A percentile compares a stretch with the other conserved stretches of the same genome.
Conservation (phyloP, 495 filamentous ascomycete genomes). For the Trichoderma erinaceum region DNA sequence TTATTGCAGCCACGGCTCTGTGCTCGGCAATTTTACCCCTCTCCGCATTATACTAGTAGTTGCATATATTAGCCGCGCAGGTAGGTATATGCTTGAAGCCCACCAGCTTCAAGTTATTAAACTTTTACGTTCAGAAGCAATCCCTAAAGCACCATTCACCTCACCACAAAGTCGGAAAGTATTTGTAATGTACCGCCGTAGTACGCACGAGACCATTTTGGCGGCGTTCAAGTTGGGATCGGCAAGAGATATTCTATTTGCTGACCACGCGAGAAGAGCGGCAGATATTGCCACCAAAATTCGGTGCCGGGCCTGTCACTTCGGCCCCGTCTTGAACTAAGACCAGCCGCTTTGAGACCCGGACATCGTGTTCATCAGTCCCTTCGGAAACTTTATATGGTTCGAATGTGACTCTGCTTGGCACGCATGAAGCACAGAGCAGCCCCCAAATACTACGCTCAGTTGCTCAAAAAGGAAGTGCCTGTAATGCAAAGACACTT, state of each 20-base stretch:
- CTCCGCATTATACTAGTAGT: too few relatives aligned
- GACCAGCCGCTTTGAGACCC: not conserved
- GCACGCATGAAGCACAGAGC: not conserved
- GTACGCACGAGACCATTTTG: not conserved
- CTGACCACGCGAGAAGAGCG: not conserved
- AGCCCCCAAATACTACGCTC: not conserved
- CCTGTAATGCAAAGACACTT: not conserved
- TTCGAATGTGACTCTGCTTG: too few relatives aligned
- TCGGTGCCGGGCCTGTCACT: not conserved
- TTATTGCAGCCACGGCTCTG: too few relatives aligned
- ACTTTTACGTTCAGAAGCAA: too few relatives aligned
- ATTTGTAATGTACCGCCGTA: not conserved
- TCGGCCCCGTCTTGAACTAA: not conserved
- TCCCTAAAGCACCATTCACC: not conserved
- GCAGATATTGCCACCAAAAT: not conserved
- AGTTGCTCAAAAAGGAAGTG: not conserved
- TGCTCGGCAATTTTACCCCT: too few relatives aligned
- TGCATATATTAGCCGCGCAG: too few relatives aligned
- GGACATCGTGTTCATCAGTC: not conserved
- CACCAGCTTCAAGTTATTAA: too few relatives aligned
- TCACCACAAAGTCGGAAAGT: not conserved
- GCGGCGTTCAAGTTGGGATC: not conserved
- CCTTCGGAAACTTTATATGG: too few relatives aligned
- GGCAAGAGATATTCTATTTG: not conserved
- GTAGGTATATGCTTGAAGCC: not conserved